These are phyloP conservation scores for Debaryomyces hansenii DNA, from an alignment of 805 yeast species.

Conservation along the genomic window DNA sequence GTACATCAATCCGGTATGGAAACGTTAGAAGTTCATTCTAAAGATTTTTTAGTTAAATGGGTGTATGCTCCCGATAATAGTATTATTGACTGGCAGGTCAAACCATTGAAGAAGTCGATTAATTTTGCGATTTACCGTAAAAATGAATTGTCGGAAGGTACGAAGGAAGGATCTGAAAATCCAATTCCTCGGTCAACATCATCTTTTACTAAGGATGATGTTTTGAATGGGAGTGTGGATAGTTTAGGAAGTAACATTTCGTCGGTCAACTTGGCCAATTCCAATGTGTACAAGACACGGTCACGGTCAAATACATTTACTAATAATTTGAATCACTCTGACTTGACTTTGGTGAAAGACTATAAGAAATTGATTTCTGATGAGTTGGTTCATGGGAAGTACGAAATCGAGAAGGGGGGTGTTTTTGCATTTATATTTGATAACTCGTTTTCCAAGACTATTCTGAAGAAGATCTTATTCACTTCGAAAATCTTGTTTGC, in stretches of 20 bases:
- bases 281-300: conserved; percentile 29
- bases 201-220: conserved; percentile 2
- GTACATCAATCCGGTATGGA: conserved; percentile 56
- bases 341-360: conserved; percentile 54
- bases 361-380: conserved; percentile 54
- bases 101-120: conserved; percentile 58
- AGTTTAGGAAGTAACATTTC: conserved; percentile 42
- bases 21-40: conserved; percentile 84
- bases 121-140: conserved; percentile 41
- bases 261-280: conserved; percentile 36
- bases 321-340: conserved; percentile 38
- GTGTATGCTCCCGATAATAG: conserved; percentile 70
- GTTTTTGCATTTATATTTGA: conserved; percentile 88
- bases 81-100: conserved; percentile 73
- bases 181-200: neutral
- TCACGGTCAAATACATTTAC: conserved; percentile 41
- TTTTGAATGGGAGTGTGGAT: conserved; percentile 32
- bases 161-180: neutral
- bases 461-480: conserved; percentile 77
- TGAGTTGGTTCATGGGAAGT: conserved; percentile 60
- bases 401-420: conserved; percentile 62
- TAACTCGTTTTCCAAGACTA: conserved; percentile 84
- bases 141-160: conserved; percentile 18
- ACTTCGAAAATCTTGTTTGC: conserved; percentile 30
- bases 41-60: conserved; percentile 91